Evolutionary conservation across 2,329 filamentous ascomycete genomes (phyloP), one percentile per base, ranked within the genome.

Genomic region (Aspergillus amoenus): DNA sequence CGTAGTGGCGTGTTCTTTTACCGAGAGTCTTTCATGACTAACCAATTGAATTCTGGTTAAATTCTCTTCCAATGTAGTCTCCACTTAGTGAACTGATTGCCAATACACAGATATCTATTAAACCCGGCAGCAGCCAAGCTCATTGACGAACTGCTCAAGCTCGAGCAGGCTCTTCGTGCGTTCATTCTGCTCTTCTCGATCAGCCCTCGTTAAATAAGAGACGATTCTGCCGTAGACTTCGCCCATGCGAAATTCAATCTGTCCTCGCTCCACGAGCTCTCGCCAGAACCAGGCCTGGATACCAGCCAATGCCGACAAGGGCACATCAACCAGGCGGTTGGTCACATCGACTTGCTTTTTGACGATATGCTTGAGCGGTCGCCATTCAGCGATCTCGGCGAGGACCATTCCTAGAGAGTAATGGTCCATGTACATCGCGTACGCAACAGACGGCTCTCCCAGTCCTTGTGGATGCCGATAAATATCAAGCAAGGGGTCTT

Each of bases 201-300:
- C 40, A 7, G 27, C 5, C 39, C 45, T 15, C 15, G 30, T 8
- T n/a, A 48, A 34, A 18, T 27, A n/a, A 2, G 30, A 48, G 34
- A 27, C 15, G 4, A 24, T 13, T 32, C 27, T n/a, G 1, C 45
- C 45, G 34, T 48, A 48, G n/a, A 48, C 45, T 15, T 48, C 45
- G 4, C 45, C 45, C 45, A 48, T 48, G n/a, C 45, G 45, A 18
- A 48, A 48, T 13, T 48, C 45, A 48, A 48, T 21, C 45, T 48
- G 21, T 15, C 45, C 45, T 21, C 45, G 45, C 2, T 48, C 27
- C 15, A 48, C 45, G 4, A 48, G 9, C 34, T 48, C 45, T 7
- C 27, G 45, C 6, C n/a, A 13, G 8, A 48, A n/a, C 45, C 45
- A 48, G n/a, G 9, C 18, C 24, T 34, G 45, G 12, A 18, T 42